Base-by-base conservation (phyloP, 2,329 filamentous ascomycete species). In the Penicillium sp. region DNA sequence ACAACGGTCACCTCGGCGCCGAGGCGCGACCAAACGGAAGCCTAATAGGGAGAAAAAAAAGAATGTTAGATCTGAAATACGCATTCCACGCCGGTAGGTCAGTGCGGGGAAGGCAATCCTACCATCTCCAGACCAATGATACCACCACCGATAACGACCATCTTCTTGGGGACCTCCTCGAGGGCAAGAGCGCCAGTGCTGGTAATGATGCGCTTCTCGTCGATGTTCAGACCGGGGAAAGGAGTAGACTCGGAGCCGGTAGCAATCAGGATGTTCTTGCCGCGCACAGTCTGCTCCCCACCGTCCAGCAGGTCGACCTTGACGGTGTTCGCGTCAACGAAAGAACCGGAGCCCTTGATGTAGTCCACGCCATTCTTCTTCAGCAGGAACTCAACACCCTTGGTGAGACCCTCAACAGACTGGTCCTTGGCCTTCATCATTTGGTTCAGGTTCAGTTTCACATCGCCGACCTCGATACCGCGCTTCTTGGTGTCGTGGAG, bases 281-380 rank as follows among this genome's bases (percentile, higher is more conserved):
- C 93, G 56, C 80, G 78, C 46, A 97, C 73, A 53, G 79, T 86
- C 50, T 86, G 84, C 78, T 97, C 90, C 64, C 91, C 90, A 59
- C 93, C 93, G 14, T 97, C 91, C 58, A 85, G 80, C 48, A 96
- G 81, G 62, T 86, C 84, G 58, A 98, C 87, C 71, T 88, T 90
- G 70, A 98, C 73, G 59, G 93, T 91, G 73, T 96, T 81, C 72
- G 94, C 87, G 67, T 87, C 87, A 59, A 84, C 78, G 65, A 97
- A 94, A 32, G 87, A 78, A 55, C 85, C 91, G 36, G 87, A 82
- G 57, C 93, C 93, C 77, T 96, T 96, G 74, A 97, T 79, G 72
- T 97, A 98, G 67, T 97, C 89, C 54, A 96, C 93, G 51, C 88
- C 87, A 75, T 98, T 98, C 80, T 98, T 97, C 83, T 97, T 97